Conservation (phyloP, 2,329 filamentous ascomycete species). For the Microsporum canis region DNA sequence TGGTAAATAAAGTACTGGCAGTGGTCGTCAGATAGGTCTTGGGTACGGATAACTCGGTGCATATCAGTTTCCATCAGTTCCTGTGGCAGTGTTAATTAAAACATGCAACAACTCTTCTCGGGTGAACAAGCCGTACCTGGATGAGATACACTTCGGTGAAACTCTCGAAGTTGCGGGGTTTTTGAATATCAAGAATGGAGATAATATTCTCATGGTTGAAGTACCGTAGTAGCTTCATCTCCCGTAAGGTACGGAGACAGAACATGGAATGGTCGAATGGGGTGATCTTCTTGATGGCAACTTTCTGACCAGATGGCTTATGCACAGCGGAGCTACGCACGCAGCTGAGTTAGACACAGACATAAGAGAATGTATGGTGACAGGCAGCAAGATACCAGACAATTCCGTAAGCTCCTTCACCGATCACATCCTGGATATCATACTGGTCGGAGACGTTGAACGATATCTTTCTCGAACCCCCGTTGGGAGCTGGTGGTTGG, state of each 20-base stretch:
- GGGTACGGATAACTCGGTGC: constrained; percentile 96
- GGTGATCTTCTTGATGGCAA: constrained; percentile 99
- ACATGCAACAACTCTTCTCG: constrained; percentile 12
- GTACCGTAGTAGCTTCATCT: constrained; percentile 98
- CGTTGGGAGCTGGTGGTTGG: constrained; percentile 37
- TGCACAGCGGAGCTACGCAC: constrained; percentile 74
- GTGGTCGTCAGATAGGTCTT: constrained; percentile 96
- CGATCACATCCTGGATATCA: constrained; percentile 98
- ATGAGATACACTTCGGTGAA: constrained; percentile 99
- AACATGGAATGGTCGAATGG: constrained; percentile 99
- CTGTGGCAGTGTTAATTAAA: constrained; percentile 34
- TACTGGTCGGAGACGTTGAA: constrained; percentile 99
- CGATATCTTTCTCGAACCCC: constrained; percentile 77
- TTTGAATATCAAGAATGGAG: constrained; percentile 97
- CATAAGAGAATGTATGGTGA: not conserved
- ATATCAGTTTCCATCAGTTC: constrained; percentile 99
- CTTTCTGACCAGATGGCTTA: constrained; percentile 95
- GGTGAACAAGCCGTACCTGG: constrained; percentile 49
- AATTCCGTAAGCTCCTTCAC: constrained; percentile 95
- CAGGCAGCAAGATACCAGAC: constrained; percentile 61
- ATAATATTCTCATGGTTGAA: constrained; percentile 99
- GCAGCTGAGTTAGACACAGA: not conserved
- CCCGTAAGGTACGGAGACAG: constrained; percentile 86
- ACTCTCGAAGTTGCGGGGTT: constrained; percentile 86
- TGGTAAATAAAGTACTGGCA: constrained; percentile 99